Base-by-base conservation (phyloP, 2,329 filamentous ascomycete genomes). In the Beauveria caledonica region DNA sequence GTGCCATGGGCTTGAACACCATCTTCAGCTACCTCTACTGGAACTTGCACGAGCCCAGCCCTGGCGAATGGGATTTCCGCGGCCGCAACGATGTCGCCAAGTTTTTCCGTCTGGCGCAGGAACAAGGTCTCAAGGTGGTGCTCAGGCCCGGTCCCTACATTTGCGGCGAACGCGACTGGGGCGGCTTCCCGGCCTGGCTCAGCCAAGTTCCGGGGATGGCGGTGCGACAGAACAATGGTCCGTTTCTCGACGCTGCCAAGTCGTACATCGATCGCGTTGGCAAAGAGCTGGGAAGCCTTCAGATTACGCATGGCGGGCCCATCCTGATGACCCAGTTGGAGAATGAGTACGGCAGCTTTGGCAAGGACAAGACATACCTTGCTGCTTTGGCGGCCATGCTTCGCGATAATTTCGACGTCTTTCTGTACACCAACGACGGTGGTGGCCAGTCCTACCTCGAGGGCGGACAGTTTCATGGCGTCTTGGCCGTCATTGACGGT, bases 1-100 rank as follows among this genome's bases (percentile, higher is more conserved):
- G 86, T 72, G 90, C 89, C 19, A 93, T 95, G 90, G 89, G 90
- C 60, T 76, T 93, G 54, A 80, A 84, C 62, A 79, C 84, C 61
- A 85, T 94, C 68, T 80, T 81, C 63, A 74, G 73, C 45, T 81
- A 81, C 64, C 68, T 80, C 5, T 81, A 75, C 65, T 82, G 79
- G 79, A 76, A 81, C 64, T 64, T 77, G 3, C 66, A 81, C 1
- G 77, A 80, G 65, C 76, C 76, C 4, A 63, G 61, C 0, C 73
- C 65, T 8, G 77, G 75, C 0, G 52, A 63, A 13, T 81, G 77
- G 74, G 64, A 69, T 33, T 71, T 66, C 3, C 70, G 67, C 4
- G 71, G 67, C 11, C 67, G 68, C 25, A 80, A 80, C 44, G 72
- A 81, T 42, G 70, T 82, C 54, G 76, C 76, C 1, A 63, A 63